Percentiles rank a stretch among this genome's conserved stretches.
Conservation (phyloP, 1,139 yeast species). For the Hanseniaspora gamundiae region DNA sequence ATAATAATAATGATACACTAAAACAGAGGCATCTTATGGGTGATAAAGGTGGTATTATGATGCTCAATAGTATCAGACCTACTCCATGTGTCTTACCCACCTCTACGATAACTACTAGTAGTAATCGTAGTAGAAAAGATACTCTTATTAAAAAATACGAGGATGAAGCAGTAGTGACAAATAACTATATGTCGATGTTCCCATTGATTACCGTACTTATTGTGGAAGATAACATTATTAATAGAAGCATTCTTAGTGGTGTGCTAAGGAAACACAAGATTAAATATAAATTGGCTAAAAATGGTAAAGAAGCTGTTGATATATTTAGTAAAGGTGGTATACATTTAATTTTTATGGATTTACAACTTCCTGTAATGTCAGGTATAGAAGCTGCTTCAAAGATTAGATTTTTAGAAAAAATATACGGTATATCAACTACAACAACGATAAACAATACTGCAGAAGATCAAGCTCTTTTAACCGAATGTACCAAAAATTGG, state of each 20-base stretch:
- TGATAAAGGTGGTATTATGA: no score
- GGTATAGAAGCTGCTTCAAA: conserved; percentile 90
- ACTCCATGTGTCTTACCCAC: no score
- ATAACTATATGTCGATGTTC: not conserved
- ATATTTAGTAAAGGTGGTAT: conserved; percentile 89
- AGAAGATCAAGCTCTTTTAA: conserved; percentile 9
- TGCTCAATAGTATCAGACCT: no score
- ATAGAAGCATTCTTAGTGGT: conserved; percentile 88
- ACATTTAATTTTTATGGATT: conserved; percentile 87
- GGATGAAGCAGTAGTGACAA: not conserved
- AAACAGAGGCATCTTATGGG: no score
- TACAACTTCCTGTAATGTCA: conserved; percentile 85
- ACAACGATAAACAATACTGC: conserved; percentile 7
- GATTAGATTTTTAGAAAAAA: conserved; percentile 68
- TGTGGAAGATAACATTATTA: conserved; percentile 92
- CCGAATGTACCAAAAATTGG: no score
- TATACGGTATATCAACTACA: conserved; percentile 48
- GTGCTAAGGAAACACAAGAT: conserved; percentile 79
- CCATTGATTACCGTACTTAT: conserved; percentile 85
- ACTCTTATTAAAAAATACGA: not conserved
- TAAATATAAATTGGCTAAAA: conserved; percentile 74
- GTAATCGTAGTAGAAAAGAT: no score
- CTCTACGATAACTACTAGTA: no score
- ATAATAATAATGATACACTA: no score
- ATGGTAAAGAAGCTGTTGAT: conserved; percentile 86